Evolutionary conservation across 345 rosid genomes (phyloP), one percentile per base, ranked within the genome.

Genomic region (Eucalyptus guilfoylei): DNA sequence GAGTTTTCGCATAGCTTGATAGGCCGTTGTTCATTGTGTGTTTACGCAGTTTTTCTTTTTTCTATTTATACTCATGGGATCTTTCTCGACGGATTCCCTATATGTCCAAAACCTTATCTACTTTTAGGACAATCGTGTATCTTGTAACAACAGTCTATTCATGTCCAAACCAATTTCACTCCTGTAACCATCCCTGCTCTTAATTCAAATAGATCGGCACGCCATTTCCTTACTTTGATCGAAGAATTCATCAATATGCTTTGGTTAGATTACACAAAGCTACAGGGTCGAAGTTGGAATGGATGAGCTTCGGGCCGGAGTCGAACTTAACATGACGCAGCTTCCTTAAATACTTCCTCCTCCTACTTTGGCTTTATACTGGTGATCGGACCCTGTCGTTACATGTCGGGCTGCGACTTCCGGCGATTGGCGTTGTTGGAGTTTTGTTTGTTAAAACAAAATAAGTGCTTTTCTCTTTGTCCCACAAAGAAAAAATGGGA

Each of bases 41-140:
- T 55, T 2, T 9, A 21, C 1, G 60, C 0, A 50, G 21, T 50
- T 50, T 49, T 3, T 1, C 4, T 54, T 19, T 21, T 11, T 26
- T 26, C 13, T 24, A 10, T 55, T 55, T 23, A 9, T 60, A 28
- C 15, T 60, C 67, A 28, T 11, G 67, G 14, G 32, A 60, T 58
- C 64, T 58, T 58, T 11, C n/a, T 58, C 7, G 8, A 58, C 6
- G 14, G 64, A 52, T 52, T 52, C 24, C 7, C 13, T 69, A 40
- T 11, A 32, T 34, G 37, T 69, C 80, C 44, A 69, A 2, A 34
- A 17, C 44, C 2, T 9, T 17, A 34, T 21, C 6, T 34, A 17
- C 44, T 69, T 69, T 40, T 3, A 21, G 11, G 23, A 40, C 80
- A 9, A 69, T 16, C 44, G 1, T 34, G 7, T 40, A 69, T 34